Base-by-base conservation (phyloP, 208 protist genomes). In the Tritrichomonas musculus region DNA sequence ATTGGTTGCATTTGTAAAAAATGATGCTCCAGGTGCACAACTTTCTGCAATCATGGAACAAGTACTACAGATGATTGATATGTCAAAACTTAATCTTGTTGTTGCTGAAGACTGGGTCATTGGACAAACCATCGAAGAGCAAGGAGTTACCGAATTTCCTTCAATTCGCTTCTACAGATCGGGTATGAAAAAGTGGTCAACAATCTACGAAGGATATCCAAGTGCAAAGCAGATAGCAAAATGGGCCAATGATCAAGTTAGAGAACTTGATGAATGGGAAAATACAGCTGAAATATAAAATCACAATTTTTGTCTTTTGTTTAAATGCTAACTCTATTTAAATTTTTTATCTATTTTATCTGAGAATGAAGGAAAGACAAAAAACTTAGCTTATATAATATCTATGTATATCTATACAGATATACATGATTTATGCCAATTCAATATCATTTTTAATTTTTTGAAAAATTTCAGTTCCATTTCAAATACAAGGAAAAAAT, bases 51-150 rank as follows among this genome's bases (percentile, higher is more conserved):
- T 82, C 50, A 47, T 36, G 33, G 73, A 82, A 50, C 73, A 82
- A 30, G 1, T 82, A 1, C 73, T 47, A 50, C 39, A 50, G 50
- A 82, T 82, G 73, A 82, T 82, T 36, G 73, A 82, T 82, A 25
- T 20, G 50, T 82, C 73, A n/a, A 82, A 82, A 82, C 41, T 82
- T 47, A 82, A 82, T 82, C 73, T 82, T 36, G 73, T 82, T 82
- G 73, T 82, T 30, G 73, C n/a, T 53, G 73, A 82, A 82, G 50
- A 25, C 11, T 82, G n/a, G n/a, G 39, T 53, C 3, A 82, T 82
- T 20, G 13, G 5, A 1, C 41, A 82, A 82, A 82, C 50, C 33
- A 82, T 82, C 33, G 73, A 82, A 82, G 73, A 82, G n/a, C 73
- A 82, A 36, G 73, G 73, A 1, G 50, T 82, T 82, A 82, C 73